These are phyloP conservation scores for Colletotrichum spaethianum DNA, from an alignment of 2,329 filamentous ascomycete genomes.

Conservation along the genomic window DNA sequence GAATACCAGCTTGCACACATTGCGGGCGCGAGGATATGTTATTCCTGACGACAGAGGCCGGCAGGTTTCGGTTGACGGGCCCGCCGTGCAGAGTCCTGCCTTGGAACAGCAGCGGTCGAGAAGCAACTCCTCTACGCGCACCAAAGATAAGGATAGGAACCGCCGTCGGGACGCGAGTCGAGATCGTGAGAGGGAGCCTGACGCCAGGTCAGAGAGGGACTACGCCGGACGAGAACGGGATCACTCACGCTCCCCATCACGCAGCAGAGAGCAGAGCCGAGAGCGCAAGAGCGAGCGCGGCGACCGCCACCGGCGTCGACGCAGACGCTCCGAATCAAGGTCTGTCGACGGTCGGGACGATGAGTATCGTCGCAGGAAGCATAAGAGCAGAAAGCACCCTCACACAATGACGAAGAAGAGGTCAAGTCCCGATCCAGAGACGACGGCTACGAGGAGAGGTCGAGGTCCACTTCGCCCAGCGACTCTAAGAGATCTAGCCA, in stretches of 20 bases:
- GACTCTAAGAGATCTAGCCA: constrained; percentile 70
- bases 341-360: constrained; percentile 63
- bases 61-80: constrained; percentile 45
- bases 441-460: constrained; percentile 66
- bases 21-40: constrained; percentile 68
- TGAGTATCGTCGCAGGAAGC: constrained; percentile 65
- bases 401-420: constrained; percentile 63
- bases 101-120: constrained; percentile 57
- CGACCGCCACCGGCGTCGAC: constrained; percentile 59
- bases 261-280: constrained; percentile 56
- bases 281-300: constrained; percentile 61
- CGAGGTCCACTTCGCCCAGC: constrained; percentile 76
- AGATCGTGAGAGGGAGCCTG: constrained; percentile 50
- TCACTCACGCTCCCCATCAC: constrained; percentile 53
- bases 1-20: constrained; percentile 82
- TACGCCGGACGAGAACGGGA: constrained; percentile 41
- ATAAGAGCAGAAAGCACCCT: constrained; percentile 58
- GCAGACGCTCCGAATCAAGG: constrained; percentile 67
- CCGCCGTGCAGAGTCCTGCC: constrained; percentile 49
- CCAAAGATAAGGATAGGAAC: constrained; percentile 52
- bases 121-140: constrained; percentile 63
- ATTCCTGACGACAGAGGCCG: constrained; percentile 55
- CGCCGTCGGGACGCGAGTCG: constrained; percentile 53
- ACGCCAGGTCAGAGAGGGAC: constrained; percentile 45
- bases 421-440: constrained; percentile 50